Percentiles rank a stretch among this genome's conserved stretches.
phyloP scores from a whole-genome alignment of 1,284 basidiomycete species.

The Rugosomyces carneus region DNA sequence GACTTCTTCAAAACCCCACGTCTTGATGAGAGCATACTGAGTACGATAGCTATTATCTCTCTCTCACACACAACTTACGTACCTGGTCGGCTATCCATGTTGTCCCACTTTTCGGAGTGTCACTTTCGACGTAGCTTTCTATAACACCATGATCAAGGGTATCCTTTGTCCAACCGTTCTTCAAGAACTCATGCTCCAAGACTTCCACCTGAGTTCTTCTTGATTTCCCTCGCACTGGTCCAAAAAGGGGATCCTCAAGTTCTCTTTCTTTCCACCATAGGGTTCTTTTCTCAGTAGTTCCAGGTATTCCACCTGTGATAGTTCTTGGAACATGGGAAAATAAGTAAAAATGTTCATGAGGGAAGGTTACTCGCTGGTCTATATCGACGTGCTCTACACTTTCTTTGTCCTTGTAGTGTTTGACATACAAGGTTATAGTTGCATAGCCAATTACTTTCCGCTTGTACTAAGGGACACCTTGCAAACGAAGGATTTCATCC shows the following conservation, averaged over 20 bases:
- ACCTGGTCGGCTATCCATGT: constrained; percentile 56
- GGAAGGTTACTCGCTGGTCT: constrained; percentile 30
- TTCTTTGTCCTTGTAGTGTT: constrained; percentile 52
- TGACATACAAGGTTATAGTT: constrained; percentile 49
- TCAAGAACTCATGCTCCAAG: constrained; percentile 45
- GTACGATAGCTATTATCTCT: background rate
- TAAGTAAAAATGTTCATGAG: background rate
- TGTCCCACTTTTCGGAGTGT: constrained; percentile 45
- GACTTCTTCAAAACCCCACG: constrained; percentile 64
- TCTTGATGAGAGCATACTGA: constrained; percentile 30
- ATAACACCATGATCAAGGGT: constrained; percentile 46
- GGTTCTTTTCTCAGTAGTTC: constrained; percentile 45
- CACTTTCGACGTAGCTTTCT: constrained; percentile 43
- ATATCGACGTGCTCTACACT: constrained; percentile 57
- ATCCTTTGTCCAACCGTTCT: constrained; percentile 48
- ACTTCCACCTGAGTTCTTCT: constrained; percentile 42
- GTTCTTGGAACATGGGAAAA: constrained; percentile 21
- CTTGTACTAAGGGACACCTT: constrained; percentile 58
- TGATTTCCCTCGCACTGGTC: constrained; percentile 45
- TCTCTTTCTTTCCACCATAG: constrained; percentile 46
- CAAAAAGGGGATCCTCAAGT: constrained; percentile 50
- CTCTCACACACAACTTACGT: background rate
- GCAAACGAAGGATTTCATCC: constrained; percentile 52
- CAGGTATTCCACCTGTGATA: constrained; percentile 52
- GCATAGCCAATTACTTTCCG: constrained; percentile 47